A percentile compares a stretch with the other conserved stretches of the same genome.
Evolutionary conservation across 257 asterid species (phyloP).

Genomic region (Capsicum chinense): DNA sequence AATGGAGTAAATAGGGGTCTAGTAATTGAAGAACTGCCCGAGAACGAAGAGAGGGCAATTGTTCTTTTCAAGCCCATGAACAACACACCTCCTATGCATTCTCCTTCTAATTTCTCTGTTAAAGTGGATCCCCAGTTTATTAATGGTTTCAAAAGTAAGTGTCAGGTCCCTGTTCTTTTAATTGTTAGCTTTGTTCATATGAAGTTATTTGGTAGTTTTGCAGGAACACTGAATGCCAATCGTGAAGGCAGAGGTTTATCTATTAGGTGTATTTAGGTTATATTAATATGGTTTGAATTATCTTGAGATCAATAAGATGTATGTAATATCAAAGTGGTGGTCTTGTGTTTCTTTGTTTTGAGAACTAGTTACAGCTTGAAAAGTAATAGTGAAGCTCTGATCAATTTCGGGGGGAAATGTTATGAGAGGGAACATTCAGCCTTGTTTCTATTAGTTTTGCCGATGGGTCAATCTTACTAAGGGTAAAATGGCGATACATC

Average conservation of each 20-base stretch:
- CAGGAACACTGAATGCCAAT: background rate
- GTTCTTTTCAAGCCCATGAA: constrained; percentile 64
- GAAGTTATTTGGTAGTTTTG: no score
- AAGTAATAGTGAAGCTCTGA: background rate
- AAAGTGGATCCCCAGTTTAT: constrained; percentile 56
- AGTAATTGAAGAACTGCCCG: constrained; percentile 66
- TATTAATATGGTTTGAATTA: background rate
- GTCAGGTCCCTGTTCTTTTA: background rate
- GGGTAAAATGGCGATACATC: background rate
- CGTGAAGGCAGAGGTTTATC: background rate
- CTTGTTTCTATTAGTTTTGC: no score
- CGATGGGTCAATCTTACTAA: background rate
- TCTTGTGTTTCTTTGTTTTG: background rate
- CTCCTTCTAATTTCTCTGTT: constrained; percentile 50
- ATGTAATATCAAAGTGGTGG: background rate
- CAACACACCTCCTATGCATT: constrained; percentile 35
- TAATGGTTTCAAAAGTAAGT: constrained; percentile 63
- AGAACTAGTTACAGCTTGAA: background rate
- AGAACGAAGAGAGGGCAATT: constrained; percentile 72
- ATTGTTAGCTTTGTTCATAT: background rate
- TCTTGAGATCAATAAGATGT: background rate
- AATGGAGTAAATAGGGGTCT: constrained; percentile 47
- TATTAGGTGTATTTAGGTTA: background rate
- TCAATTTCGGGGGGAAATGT: background rate
- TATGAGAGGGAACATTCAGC: background rate